Conservation (phyloP, 208 protist species). For the Jaenimonas drosophilae region DNA sequence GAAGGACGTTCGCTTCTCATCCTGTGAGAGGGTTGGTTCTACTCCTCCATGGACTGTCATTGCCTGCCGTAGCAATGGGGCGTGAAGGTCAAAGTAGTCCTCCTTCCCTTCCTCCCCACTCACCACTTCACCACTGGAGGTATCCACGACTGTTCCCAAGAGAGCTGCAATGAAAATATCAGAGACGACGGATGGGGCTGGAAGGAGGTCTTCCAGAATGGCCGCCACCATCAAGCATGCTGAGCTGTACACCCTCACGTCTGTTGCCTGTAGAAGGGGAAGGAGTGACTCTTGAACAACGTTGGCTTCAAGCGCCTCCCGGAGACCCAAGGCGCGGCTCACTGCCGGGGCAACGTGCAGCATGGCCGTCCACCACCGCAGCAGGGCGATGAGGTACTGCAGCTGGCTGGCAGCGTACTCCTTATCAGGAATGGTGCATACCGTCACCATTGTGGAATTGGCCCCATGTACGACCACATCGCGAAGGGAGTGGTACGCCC, state of each 20-base stretch:
- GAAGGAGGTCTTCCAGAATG: conserved; percentile 18
- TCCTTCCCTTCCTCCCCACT: too few species aligned
- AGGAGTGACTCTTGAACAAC: conserved; percentile 41
- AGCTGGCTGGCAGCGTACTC: conserved; percentile 45
- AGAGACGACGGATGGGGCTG: conserved; percentile 8
- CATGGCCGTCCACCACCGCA: conserved; percentile 55
- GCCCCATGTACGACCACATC: conserved; percentile 22
- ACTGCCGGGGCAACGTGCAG: conserved; percentile 26
- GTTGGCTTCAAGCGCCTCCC: conserved; percentile 19
- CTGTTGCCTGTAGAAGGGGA: conserved; percentile 39
- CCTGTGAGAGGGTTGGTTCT: conserved; percentile 5
- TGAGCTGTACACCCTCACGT: conserved; percentile 43
- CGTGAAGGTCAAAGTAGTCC: background rate
- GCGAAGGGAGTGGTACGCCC: conserved; percentile 14
- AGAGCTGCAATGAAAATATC: conserved; percentile 24
- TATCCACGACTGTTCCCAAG: conserved; percentile 24
- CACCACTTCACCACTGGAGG: too few species aligned
- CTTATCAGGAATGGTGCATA: conserved; percentile 75
- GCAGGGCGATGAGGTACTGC: conserved; percentile 39
- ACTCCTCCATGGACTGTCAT: too few species aligned
- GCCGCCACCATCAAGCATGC: conserved; percentile 28
- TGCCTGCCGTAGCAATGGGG: background rate
- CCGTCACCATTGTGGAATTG: conserved; percentile 46
- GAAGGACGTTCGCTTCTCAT: conserved; percentile 14
- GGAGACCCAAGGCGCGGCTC: conserved; percentile 18